A percentile compares a stretch with the other conserved stretches of the same genome.
Conservation (phyloP, 2,329 filamentous ascomycete species). For the Penicillium sp. region DNA sequence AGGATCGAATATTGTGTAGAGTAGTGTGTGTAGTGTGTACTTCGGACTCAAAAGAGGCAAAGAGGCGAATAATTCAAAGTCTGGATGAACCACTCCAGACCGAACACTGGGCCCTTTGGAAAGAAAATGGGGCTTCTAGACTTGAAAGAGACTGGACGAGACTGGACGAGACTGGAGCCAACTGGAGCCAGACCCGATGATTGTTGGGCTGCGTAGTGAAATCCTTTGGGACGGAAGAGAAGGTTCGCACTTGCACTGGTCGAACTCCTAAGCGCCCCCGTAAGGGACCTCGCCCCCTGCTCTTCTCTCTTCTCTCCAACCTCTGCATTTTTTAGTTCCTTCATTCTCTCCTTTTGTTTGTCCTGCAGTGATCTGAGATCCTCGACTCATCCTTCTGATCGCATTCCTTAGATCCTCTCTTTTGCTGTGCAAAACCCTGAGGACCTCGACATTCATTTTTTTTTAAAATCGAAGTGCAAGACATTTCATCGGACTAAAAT, state of each 20-base stretch:
- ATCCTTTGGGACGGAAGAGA: constrained; percentile 2
- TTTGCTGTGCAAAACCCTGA: constrained; percentile 34
- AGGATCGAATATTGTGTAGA: background rate
- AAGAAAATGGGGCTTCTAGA: background rate
- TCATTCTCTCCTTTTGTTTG: constrained; percentile 26
- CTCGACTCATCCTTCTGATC: constrained; percentile 39
- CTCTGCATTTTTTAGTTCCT: constrained; percentile 22
- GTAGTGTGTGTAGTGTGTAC: too few species aligned
- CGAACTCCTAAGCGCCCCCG: constrained; percentile 16
- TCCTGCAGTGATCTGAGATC: constrained; percentile 29
- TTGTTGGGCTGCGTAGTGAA: background rate
- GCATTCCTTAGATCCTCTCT: constrained; percentile 30
- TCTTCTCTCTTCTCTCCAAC: constrained; percentile 18
- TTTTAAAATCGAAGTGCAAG: constrained; percentile 13
- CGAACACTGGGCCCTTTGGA: constrained; percentile 3
- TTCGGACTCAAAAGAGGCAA: background rate
- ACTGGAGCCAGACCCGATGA: background rate
- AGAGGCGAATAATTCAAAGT: background rate
- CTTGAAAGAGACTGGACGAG: background rate
- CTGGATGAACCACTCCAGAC: constrained; percentile 8
- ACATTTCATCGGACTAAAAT: constrained; percentile 1
- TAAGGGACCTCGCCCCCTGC: constrained; percentile 15
- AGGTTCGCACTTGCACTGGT: constrained; percentile 2
- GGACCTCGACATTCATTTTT: constrained; percentile 23
- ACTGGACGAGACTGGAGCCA: background rate